phyloP scores from a whole-genome alignment of 345 rosid genomes.

The Melaleuca alternifolia region DNA sequence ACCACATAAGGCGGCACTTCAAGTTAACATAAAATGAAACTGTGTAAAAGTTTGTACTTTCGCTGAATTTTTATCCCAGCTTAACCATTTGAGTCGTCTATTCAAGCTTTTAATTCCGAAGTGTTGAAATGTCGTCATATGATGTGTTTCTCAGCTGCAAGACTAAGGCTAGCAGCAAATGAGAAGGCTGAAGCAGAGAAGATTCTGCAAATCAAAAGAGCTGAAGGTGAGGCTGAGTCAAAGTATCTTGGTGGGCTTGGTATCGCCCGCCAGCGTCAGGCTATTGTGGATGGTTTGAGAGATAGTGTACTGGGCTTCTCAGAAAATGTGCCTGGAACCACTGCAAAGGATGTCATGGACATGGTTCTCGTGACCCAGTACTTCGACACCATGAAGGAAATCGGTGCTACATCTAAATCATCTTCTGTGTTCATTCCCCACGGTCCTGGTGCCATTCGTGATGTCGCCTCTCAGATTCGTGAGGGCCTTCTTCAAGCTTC shows the following conservation, averaged over 20 bases:
- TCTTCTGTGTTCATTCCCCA: slow-evolving; percentile 14
- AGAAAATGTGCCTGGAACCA: slow-evolving; percentile 11
- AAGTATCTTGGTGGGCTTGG: slow-evolving; percentile 16
- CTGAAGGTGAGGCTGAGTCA: slow-evolving; percentile 17
- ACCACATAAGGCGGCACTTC: background rate
- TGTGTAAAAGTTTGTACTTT: background rate
- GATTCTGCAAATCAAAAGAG: slow-evolving; percentile 15
- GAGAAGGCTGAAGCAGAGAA: slow-evolving; percentile 22
- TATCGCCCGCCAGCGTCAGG: slow-evolving; percentile 19
- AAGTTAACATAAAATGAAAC: background rate
- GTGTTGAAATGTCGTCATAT: background rate
- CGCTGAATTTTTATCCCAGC: background rate
- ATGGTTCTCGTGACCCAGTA: slow-evolving; percentile 18
- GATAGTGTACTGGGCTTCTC: slow-evolving; percentile 20
- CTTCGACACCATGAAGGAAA: slow-evolving; percentile 16
- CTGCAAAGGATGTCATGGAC: slow-evolving; percentile 18
- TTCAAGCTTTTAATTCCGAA: background rate
- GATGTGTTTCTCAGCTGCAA: slow-evolving; percentile 6
- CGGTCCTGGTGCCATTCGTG: slow-evolving; percentile 16
- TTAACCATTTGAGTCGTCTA: background rate
- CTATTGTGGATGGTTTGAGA: slow-evolving; percentile 19
- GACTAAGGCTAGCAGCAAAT: slow-evolving; percentile 13
- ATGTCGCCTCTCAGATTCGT: slow-evolving; percentile 11
- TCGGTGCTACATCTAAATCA: slow-evolving; percentile 10
- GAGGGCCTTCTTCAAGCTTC: slow-evolving; percentile 14